Percentiles rank a stretch among this genome's conserved stretches.
Evolutionary conservation across 1,284 basidiomycete genomes (phyloP).

Genomic region (Irpex sp.): DNA sequence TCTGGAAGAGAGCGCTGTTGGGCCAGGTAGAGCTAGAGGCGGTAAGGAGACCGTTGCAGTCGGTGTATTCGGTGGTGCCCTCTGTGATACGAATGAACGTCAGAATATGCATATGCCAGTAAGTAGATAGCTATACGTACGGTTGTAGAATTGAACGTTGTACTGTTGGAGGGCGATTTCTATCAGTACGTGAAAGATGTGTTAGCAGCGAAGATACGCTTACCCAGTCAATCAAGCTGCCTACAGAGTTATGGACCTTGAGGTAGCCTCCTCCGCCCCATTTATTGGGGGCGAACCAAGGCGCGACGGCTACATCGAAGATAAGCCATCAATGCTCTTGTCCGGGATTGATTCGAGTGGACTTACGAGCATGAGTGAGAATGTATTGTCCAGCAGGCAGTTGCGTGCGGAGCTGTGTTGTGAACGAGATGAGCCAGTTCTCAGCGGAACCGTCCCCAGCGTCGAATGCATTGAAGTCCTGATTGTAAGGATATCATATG

Average conservation of each 20-base stretch:
- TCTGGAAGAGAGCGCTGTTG: slow-evolving; percentile 54
- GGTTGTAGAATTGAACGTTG: slow-evolving; percentile 63
- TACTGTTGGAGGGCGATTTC: slow-evolving; percentile 28
- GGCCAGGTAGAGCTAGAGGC: slow-evolving; percentile 51
- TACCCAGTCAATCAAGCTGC: slow-evolving; percentile 40
- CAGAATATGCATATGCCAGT: no score
- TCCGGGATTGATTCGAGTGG: no score
- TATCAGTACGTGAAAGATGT: background rate
- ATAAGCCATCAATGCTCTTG: background rate
- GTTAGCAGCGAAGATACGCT: background rate
- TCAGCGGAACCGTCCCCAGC: slow-evolving; percentile 34
- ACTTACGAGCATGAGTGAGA: slow-evolving; percentile 36
- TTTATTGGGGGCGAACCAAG: slow-evolving; percentile 49
- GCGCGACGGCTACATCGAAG: slow-evolving; percentile 38
- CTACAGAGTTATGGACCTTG: slow-evolving; percentile 50
- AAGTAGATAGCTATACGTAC: slow-evolving; percentile 30
- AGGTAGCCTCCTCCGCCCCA: slow-evolving; percentile 61
- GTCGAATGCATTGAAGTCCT: slow-evolving; percentile 48
- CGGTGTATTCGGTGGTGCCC: slow-evolving; percentile 54
- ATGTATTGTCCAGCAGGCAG: slow-evolving; percentile 33
- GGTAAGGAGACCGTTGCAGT: slow-evolving; percentile 50
- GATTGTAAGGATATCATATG: background rate
- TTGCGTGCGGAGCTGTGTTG: slow-evolving; percentile 31
- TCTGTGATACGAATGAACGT: slow-evolving; percentile 30
- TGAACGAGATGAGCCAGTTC: slow-evolving; percentile 42